A percentile compares a stretch with the other conserved stretches of the same genome.
Evolutionary conservation across 202 grass and related monocot genomes (phyloP).

Genomic region (Schoenoplectus tabernaemontani): DNA sequence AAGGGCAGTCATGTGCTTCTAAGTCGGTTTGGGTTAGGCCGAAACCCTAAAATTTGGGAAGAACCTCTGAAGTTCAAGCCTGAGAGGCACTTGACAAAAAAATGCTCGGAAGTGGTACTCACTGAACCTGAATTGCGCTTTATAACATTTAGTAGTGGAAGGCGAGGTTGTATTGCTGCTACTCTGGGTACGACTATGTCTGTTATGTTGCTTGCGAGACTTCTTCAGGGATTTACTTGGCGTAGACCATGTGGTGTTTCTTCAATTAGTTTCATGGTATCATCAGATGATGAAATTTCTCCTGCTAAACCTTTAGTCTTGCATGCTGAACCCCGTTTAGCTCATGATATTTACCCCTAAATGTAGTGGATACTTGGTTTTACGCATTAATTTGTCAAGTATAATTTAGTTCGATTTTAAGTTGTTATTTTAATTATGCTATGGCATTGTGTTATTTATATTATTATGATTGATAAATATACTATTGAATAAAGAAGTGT

Average conservation of each 20-base stretch:
- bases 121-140: conserved; percentile 35
- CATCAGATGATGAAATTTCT: background rate
- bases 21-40: conserved; percentile 31
- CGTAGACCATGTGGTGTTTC: background rate
- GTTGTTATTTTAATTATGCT: too few species aligned
- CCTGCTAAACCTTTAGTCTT: conserved; percentile 12
- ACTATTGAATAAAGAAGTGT: too few species aligned
- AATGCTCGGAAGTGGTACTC: background rate
- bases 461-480: too few species aligned
- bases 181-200: conserved; percentile 27
- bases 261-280: background rate
- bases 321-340: background rate
- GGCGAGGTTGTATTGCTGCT: conserved; percentile 26
- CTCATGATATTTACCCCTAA: background rate
- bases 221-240: conserved; percentile 46
- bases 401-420: too few species aligned
- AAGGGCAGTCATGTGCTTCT: conserved; percentile 40
- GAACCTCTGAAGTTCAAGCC: conserved; percentile 38
- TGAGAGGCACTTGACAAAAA: conserved; percentile 17
- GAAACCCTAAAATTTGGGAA: conserved; percentile 38
- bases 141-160: conserved; percentile 33
- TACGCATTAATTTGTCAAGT: too few species aligned
- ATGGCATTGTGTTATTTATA: too few species aligned
- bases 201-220: conserved; percentile 33
- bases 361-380: too few species aligned